Base-by-base conservation (phyloP, 2,329 filamentous ascomycete genomes). In the Cordyceps militaris region DNA sequence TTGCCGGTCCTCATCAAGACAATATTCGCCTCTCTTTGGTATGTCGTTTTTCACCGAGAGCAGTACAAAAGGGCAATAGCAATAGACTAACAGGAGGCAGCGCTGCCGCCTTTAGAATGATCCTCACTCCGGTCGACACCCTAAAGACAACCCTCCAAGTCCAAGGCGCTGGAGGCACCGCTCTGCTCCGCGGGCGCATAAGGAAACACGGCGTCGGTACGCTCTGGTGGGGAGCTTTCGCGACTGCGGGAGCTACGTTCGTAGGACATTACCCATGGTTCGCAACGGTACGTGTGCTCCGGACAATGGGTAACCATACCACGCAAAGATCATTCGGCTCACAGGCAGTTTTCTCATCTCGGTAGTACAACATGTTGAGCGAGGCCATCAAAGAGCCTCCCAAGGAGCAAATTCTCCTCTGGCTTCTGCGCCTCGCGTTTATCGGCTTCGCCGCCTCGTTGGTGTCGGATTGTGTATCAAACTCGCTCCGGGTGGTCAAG, bases 231-330 rank as follows among this genome's bases (percentile, higher is more conserved):
- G 76, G 76, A 11, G 76, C 76, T 0, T 67, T 79, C 48, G 76
- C 76, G 4, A 79, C 76, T 0, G 76, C 76, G 0, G 76, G 73
- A 1, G 76, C 76, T 0, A 79, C 76, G 0, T 79, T 79, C 59
- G 76, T 76, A 1, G 76, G 76, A 3, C 73, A 79, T 51, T 79
- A 79, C 42, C 76, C 76, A 3, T 79, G 76, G 76, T 79, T 78
- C 58, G 76, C 74, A 10, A 79, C 76, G 0, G 75, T 76, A 63
- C 51, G 68, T 24, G 24, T n/a, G 8, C 1, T 26, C 23, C 23
- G 16, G 36, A 52, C 3, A 2, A n/a, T 10, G 16, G 16, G 16
- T 2, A 10, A 4, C 3, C n/a, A n/a, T n/a, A 16, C 8, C 13
- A n/a, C 5, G 6, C 2, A 30, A 13, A 42, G 2, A 11, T 16